Base-by-base conservation (phyloP, 805 yeast species). In the Martiniozyma abietophila region DNA sequence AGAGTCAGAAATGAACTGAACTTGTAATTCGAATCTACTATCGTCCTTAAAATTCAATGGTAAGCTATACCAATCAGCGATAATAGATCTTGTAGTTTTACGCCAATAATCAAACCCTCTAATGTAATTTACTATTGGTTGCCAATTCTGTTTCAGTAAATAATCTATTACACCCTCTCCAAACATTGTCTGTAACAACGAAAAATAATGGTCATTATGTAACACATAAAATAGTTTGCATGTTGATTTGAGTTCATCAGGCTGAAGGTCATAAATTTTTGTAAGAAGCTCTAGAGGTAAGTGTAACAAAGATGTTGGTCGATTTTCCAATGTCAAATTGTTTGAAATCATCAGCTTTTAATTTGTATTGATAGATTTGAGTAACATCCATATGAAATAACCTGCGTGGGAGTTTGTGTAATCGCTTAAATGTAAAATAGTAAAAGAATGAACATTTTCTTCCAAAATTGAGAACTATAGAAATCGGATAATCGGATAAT, bases 191-290 rank as follows among this genome's bases (percentile, higher is more conserved):
- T 43, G 45, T 29, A 70, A 42, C 8, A 48, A 39, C 19, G 64
- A 59, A 43, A 62, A 61, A 46, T 59, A 69, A 12, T 64, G 42
- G 32, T 69, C 69, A 47, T 76, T 76, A 53, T 72, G 64, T 31
- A 74, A 50, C 4, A 59, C 44, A 43, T 66, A 73, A 45, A 68
- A 71, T 14, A 42, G 33, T 29, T 42, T 46, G 29, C 58, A 57
- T 10, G 60, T 54, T 10, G 33, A 19, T 32, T 45, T 50, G 18
- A 59, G 42, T 31, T 57, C 56, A 29, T 44, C 40, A 2, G 61
- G 61, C 18, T 47, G 55, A 15, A 42, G 38, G 21, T 39, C 36
- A 27, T 51, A 47, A n/a, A 58, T 46, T 21, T 42, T 28, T 28
- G 40, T 42, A 7, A 44, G 28, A 14, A 58, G 48, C 38, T 58